phyloP scores from a whole-genome alignment of 352 stramenopile genomes.

The Thalassiosira mediterranea region DNA sequence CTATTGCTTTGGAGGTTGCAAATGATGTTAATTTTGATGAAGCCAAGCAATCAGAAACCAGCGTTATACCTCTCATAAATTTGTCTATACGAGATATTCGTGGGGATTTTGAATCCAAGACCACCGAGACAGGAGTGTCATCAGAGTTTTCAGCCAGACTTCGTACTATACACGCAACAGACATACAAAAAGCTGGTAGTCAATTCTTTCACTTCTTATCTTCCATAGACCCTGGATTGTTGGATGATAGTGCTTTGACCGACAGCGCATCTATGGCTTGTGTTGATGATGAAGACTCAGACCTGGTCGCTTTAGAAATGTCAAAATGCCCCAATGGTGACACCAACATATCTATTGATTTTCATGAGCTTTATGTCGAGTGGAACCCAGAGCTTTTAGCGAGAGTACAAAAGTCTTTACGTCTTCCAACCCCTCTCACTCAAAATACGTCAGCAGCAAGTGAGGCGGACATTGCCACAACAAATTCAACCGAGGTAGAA shows the following conservation, averaged over 20 bases:
- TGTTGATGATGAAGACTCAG: constrained; percentile 24
- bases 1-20: constrained; percentile 56
- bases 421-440: constrained; percentile 28
- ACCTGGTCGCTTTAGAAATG: constrained; percentile 42
- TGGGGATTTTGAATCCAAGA: constrained; percentile 44
- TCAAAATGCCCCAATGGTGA: constrained; percentile 25
- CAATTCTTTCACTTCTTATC: constrained; percentile 70
- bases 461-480: constrained; percentile 12
- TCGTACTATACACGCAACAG: constrained; percentile 57
- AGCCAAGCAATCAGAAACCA: not conserved
- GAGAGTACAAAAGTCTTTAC: constrained; percentile 60
- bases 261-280: no score
- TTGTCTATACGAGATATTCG: constrained; percentile 60
- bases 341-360: constrained; percentile 45
- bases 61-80: constrained; percentile 54
- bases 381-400: constrained; percentile 81
- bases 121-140: constrained; percentile 11
- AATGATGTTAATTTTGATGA: constrained; percentile 62
- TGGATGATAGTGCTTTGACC: not conserved
- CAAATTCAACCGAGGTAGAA: constrained; percentile 43
- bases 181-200: constrained; percentile 59
- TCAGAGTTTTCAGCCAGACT: constrained; percentile 55
- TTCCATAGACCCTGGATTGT: constrained; percentile 47
- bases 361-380: constrained; percentile 78
- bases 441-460: constrained; percentile 2